Conservation (phyloP, 2,329 filamentous ascomycete genomes). For the Boeremia exigua region DNA sequence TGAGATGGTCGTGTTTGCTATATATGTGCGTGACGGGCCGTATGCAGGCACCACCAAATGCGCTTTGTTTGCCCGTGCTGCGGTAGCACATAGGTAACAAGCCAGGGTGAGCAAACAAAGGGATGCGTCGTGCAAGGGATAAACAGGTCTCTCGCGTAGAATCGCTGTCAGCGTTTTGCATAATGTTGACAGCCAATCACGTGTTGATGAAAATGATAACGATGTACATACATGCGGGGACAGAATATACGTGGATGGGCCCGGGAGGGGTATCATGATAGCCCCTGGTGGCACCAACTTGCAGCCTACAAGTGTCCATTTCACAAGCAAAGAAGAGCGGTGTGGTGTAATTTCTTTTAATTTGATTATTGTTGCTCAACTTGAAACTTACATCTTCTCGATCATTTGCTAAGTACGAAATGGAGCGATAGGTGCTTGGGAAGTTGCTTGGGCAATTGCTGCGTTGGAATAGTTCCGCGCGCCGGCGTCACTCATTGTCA, state of each 20-base stretch:
- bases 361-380: background rate
- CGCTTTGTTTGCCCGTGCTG: background rate
- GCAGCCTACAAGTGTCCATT: background rate
- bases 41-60: background rate
- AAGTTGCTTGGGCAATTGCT: constrained; percentile 11
- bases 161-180: too few relatives aligned
- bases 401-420: background rate
- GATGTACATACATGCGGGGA: too few relatives aligned
- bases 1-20: background rate
- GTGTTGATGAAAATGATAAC: too few relatives aligned
- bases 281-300: background rate
- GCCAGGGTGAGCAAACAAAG: constrained; percentile 3
- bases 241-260: too few relatives aligned
- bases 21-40: background rate
- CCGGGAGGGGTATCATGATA: too few relatives aligned
- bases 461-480: constrained; percentile 15
- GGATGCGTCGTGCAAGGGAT: background rate
- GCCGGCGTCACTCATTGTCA: constrained; percentile 15
- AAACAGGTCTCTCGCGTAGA: too few relatives aligned
- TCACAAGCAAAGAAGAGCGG: background rate
- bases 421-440: constrained; percentile 9
- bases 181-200: too few relatives aligned
- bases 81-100: constrained; percentile 1
- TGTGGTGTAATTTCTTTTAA: background rate
- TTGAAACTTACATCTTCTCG: constrained; percentile 6